Evolutionary conservation across 2,329 filamentous ascomycete species (phyloP).

Genomic region (Elsinoe batatas): DNA sequence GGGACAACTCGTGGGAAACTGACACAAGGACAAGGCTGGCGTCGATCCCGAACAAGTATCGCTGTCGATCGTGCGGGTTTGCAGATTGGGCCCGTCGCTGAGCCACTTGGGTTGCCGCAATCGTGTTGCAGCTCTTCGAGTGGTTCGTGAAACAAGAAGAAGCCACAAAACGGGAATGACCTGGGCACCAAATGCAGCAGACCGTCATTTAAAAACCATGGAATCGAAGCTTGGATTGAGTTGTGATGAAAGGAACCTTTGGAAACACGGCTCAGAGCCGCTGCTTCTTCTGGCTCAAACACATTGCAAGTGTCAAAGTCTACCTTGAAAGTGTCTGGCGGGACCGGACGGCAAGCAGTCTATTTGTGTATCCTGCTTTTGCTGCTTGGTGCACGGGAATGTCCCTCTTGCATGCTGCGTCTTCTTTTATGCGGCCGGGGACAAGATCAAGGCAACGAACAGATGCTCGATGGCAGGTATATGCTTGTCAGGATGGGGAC

Average conservation of each 20-base stretch:
- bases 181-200: not conserved
- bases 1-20: not conserved
- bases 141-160: not conserved
- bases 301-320: not conserved
- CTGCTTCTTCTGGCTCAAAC: constrained; percentile 3
- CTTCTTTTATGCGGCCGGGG: not conserved
- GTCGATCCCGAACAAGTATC: constrained; percentile 6
- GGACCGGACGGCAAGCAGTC: not conserved
- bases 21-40: constrained; percentile 7
- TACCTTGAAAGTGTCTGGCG: not conserved
- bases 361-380: not conserved
- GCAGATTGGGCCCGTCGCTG: not conserved
- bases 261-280: not conserved
- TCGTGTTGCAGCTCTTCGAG: not conserved
- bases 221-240: not conserved
- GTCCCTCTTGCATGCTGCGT: not conserved
- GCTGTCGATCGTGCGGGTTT: constrained; percentile 1
- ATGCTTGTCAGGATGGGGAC: not conserved
- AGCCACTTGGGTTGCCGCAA: not conserved
- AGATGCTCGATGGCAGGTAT: not conserved
- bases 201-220: constrained; percentile 1
- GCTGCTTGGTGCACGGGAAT: not conserved
- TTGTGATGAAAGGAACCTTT: not conserved
- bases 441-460: not conserved
- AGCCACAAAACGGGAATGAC: constrained; percentile 5